These are phyloP conservation scores for Scedosporium minutisporum DNA, from an alignment of 2,329 filamentous ascomycete species.

Conservation along the genomic window DNA sequence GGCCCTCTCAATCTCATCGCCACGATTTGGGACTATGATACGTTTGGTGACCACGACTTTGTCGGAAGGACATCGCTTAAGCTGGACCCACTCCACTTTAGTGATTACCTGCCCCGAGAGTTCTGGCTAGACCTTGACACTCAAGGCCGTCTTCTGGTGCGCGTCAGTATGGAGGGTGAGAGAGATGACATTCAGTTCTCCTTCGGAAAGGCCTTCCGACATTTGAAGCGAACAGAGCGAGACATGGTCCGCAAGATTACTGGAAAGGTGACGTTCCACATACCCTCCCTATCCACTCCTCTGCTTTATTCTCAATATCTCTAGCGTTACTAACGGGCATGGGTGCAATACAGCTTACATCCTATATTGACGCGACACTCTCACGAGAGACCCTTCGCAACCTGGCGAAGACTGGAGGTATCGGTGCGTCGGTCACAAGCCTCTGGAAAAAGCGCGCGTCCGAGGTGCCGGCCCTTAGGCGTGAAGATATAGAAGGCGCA, in stretches of 20 bases:
- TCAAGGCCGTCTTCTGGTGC: constrained; percentile 77
- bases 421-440: constrained; percentile 63
- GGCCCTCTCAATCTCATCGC: constrained; percentile 90
- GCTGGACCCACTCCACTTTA: constrained; percentile 94
- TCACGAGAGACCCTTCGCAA: constrained; percentile 71
- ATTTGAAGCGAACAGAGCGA: constrained; percentile 87
- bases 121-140: constrained; percentile 98
- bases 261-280: constrained; percentile 62
- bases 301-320: not conserved
- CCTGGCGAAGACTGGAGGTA: constrained; percentile 61
- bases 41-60: constrained; percentile 93
- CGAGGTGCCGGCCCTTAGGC: constrained; percentile 47
- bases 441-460: constrained; percentile 54
- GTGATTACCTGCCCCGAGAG: constrained; percentile 88
- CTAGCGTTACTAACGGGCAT: not conserved
- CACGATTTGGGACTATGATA: constrained; percentile 97
- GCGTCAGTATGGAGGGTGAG: constrained; percentile 98
- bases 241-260: constrained; percentile 98
- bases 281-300: not conserved
- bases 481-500: constrained; percentile 68
- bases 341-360: constrained; percentile 57
- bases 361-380: constrained; percentile 84
- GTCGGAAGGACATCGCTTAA: constrained; percentile 95
- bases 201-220: constrained; percentile 93
- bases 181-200: constrained; percentile 98